A percentile compares a stretch with the other conserved stretches of the same genome.
These are phyloP conservation scores for Asterochloris erici DNA, from an alignment of 139 green algal species.

Conservation along the genomic window DNA sequence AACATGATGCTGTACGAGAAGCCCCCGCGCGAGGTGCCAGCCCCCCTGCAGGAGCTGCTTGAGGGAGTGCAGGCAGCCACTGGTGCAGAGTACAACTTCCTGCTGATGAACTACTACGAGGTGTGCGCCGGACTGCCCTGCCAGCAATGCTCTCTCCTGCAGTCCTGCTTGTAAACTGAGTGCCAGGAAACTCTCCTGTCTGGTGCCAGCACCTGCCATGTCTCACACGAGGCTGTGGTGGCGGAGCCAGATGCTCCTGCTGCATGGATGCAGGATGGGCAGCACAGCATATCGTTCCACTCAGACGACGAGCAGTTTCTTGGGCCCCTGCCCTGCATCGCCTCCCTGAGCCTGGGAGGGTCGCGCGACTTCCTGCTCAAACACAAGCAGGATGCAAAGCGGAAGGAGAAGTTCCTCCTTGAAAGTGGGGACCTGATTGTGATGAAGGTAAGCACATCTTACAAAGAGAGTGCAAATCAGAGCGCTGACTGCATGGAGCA, in stretches of 20 bases:
- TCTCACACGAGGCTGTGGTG: neutral
- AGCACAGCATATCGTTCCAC: constrained; percentile 15
- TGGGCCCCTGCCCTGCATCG: constrained; percentile 7
- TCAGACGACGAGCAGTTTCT: constrained; percentile 18
- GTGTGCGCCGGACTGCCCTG: neutral
- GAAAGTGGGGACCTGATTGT: constrained; percentile 17
- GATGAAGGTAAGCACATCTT: neutral
- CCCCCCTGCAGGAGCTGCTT: constrained; percentile 6
- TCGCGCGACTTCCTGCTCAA: constrained; percentile 20
- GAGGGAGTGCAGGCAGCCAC: constrained; percentile 3
- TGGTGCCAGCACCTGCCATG: too few relatives aligned
- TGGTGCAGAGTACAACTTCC: constrained; percentile 18
- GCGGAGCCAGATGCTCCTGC: neutral
- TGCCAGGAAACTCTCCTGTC: too few relatives aligned
- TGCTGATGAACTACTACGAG: constrained; percentile 18
- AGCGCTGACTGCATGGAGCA: too few relatives aligned
- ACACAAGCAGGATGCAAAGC: constrained; percentile 16
- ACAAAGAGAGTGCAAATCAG: too few relatives aligned
- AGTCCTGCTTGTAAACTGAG: too few relatives aligned
- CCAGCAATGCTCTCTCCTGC: neutral
- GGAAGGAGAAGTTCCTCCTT: constrained; percentile 16
- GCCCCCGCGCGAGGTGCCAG: constrained; percentile 7
- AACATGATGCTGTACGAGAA: constrained; percentile 11
- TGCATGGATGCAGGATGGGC: constrained; percentile 9
- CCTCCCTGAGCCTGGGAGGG: constrained; percentile 9